phyloP scores from a whole-genome alignment of 2,329 filamentous ascomycete species.

The Trichoderma harzianum region DNA sequence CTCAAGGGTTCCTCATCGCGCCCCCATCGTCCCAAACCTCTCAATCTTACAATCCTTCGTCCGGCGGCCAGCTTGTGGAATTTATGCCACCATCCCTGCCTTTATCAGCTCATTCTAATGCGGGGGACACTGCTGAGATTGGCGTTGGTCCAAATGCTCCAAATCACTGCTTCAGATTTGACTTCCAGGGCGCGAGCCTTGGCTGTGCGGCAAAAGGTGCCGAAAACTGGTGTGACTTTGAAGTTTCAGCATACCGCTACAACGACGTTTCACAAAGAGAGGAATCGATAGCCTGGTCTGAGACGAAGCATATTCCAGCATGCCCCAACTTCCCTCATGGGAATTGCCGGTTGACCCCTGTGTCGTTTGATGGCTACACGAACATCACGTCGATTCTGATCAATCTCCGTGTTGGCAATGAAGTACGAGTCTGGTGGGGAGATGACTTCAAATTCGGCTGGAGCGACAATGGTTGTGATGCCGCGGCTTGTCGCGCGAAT shows the following conservation, averaged over 20 bases:
- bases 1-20: constrained; percentile 39
- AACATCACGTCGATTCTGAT: constrained; percentile 40
- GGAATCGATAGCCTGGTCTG: constrained; percentile 39
- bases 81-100: constrained; percentile 38
- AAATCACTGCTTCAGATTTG: constrained; percentile 38
- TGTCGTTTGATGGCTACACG: constrained; percentile 37
- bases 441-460: constrained; percentile 41
- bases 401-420: constrained; percentile 35
- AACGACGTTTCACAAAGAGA: constrained; percentile 32
- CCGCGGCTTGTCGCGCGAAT: constrained; percentile 34
- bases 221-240: constrained; percentile 41
- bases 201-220: constrained; percentile 36
- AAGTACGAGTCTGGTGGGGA: constrained; percentile 41
- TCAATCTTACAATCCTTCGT: constrained; percentile 37
- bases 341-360: constrained; percentile 34
- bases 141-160: constrained; percentile 38
- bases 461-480: constrained; percentile 41
- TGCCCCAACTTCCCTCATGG: constrained; percentile 34
- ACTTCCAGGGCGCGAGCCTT: constrained; percentile 38
- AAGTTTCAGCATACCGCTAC: constrained; percentile 41
- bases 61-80: constrained; percentile 39
- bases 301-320: constrained; percentile 38
- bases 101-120: constrained; percentile 22
- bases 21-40: constrained; percentile 33
- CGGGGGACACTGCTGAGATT: constrained; percentile 38